These are phyloP conservation scores for Coemansia sp. DNA, from an alignment of 192 early-diverging fungal genomes.

Conservation along the genomic window DNA sequence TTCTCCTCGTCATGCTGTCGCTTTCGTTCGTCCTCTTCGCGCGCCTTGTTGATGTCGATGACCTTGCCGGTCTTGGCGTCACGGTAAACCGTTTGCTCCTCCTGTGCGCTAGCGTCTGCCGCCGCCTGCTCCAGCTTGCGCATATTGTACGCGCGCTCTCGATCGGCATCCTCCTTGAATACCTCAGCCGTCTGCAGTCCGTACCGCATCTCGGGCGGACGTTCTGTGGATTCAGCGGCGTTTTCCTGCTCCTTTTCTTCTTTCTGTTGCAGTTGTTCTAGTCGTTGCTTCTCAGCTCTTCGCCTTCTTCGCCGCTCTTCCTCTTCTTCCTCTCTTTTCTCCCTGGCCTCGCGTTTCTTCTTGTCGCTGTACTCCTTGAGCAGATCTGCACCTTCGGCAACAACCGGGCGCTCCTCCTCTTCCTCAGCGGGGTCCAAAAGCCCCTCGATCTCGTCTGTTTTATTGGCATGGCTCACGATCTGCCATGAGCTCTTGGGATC, in stretches of 20 bases:
- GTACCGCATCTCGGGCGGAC: constrained; percentile 25
- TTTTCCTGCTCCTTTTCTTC: background rate
- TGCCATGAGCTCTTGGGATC: constrained; percentile 23
- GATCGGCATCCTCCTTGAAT: constrained; percentile 30
- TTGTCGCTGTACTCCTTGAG: constrained; percentile 27
- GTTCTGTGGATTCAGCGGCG: background rate
- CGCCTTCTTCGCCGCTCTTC: constrained; percentile 7
- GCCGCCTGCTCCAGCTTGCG: constrained; percentile 24
- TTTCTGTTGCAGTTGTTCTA: constrained; percentile 3
- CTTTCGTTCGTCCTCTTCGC: constrained; percentile 37
- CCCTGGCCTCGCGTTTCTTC: constrained; percentile 4
- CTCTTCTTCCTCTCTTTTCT: constrained; percentile 18
- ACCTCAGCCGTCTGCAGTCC: constrained; percentile 44
- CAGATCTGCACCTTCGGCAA: constrained; percentile 42
- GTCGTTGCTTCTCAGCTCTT: constrained; percentile 4
- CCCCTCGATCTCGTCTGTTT: constrained; percentile 4
- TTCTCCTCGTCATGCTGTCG: constrained; percentile 42
- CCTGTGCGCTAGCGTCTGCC: constrained; percentile 21
- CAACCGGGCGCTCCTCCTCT: constrained; percentile 34
- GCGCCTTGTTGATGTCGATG: constrained; percentile 55
- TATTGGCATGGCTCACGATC: background rate
- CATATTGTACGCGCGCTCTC: constrained; percentile 25
- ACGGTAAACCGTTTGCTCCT: constrained; percentile 64
- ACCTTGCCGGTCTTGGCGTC: constrained; percentile 59
- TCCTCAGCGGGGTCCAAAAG: constrained; percentile 6